Evolutionary conservation across 768 basidiomycete genomes (phyloP).

Genomic region (Erythrobasidium yunnanense): DNA sequence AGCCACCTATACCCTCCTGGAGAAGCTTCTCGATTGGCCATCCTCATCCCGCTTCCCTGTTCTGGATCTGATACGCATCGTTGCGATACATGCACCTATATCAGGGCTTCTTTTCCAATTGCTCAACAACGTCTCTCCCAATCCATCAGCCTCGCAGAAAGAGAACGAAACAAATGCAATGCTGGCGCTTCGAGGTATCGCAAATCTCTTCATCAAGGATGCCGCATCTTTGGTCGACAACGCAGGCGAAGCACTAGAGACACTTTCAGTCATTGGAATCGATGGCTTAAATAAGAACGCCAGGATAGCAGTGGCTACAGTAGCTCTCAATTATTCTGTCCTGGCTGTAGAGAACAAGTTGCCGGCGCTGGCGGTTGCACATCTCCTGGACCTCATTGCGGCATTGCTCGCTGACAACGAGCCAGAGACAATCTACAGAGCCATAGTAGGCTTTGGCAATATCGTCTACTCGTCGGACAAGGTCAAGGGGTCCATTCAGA

Average conservation of each 20-base stretch:
- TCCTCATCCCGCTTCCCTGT: conserved; percentile 47
- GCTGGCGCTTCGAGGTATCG: conserved; percentile 63
- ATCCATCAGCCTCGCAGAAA: conserved; percentile 49
- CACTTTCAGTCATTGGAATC: conserved; percentile 48
- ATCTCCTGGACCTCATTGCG: conserved; percentile 34
- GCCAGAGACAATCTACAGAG: conserved; percentile 40
- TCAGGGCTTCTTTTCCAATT: conserved; percentile 56
- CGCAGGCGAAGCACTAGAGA: conserved; percentile 31
- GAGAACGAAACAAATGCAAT: conserved; percentile 72
- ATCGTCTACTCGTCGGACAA: conserved; percentile 34
- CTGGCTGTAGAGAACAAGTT: conserved; percentile 34
- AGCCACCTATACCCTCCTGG: not conserved
- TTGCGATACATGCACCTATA: conserved; percentile 56
- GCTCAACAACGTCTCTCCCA: conserved; percentile 48
- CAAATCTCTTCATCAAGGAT: conserved; percentile 55
- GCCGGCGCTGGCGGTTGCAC: conserved; percentile 25
- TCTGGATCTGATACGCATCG: conserved; percentile 70
- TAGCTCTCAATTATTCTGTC: conserved; percentile 67
- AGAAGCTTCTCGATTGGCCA: conserved; percentile 31
- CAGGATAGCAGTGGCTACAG: conserved; percentile 64
- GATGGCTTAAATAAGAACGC: conserved; percentile 56
- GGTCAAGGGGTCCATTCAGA: conserved; percentile 7
- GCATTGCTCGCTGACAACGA: conserved; percentile 34
- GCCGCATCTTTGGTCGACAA: conserved; percentile 32
- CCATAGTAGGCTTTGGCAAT: conserved; percentile 42